Evolutionary conservation across 352 stramenopile genomes (phyloP), one percentile per base, ranked within the genome.

Genomic region (Phytophthora brassicae): DNA sequence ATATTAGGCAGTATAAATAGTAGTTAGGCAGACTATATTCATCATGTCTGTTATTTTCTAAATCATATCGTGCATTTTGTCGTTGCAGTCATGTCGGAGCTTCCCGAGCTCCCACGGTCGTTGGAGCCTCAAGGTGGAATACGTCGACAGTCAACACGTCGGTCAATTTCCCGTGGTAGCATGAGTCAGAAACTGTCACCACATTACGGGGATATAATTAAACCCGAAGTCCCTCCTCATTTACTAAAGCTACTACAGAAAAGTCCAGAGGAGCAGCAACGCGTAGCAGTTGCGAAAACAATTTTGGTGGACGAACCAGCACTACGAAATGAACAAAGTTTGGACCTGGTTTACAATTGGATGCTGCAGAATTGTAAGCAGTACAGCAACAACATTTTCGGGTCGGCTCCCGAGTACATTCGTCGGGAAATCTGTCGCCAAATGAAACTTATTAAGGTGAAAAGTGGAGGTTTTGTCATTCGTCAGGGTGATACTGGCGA

Each of bases 341-440:
- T 90, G 26, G 77, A 89, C 17, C 36, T 89, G 1, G 76, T 92
- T 4, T 92, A 89, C 69, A 68, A 77, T 38, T 92, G 83, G 83
- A 92, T 92, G 83, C 68, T 89, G 44, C 72, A 83, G 36, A 89
- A 90, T 69, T 92, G 83, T 51, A 88, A 89, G 49, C 78, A 89
- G 65, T 86, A 89, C 64, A 89, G 80, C 68, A 90, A 89, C 75
- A 89, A 90, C 55, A 92, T 92, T 45, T 90, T 92, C 44, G 83
- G 79, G 7, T 73, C 83, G 4, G 78, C 80, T 29, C 83, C 80
- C 4, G 83, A 92, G 59, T 90, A 92, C 43, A 88, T 90, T 56
- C 72, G 83, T 16, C 83, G 82, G 12, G 82, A 92, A 56, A 92
- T 92, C 22, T 92, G 82, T 36, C 68, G 80, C 0, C 83, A 92